These are phyloP conservation scores for Penicillium expansum DNA, from an alignment of 2,329 filamentous ascomycete genomes.

Conservation along the genomic window DNA sequence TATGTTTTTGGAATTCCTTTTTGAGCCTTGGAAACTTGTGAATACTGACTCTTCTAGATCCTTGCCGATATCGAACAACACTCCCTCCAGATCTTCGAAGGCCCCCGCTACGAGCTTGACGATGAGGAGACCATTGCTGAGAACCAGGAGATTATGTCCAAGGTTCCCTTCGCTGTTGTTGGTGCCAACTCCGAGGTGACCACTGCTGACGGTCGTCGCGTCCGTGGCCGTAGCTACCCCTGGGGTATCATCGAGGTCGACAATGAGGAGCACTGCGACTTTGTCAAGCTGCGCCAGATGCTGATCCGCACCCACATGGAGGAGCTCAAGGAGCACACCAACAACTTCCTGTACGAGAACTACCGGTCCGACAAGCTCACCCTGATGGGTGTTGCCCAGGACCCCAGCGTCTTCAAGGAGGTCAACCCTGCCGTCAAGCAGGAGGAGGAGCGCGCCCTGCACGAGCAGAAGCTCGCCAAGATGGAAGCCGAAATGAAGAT, in stretches of 20 bases:
- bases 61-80: constrained; percentile 95
- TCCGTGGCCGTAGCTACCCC: constrained; percentile 92
- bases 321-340: constrained; percentile 99
- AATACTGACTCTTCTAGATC: constrained; percentile 61
- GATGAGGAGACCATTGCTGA: constrained; percentile 99
- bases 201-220: constrained; percentile 87
- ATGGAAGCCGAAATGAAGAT: constrained; percentile 99
- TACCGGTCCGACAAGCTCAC: constrained; percentile 99
- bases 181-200: constrained; percentile 94
- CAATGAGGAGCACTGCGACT: constrained; percentile 99
- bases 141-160: constrained; percentile 99
- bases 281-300: constrained; percentile 99
- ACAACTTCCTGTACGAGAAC: constrained; percentile 98
- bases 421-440: constrained; percentile 99
- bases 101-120: constrained; percentile 95
- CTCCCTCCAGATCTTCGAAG: constrained; percentile 98
- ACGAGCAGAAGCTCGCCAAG: constrained; percentile 99
- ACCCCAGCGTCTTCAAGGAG: constrained; percentile 99
- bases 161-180: constrained; percentile 97
- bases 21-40: background rate
- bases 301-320: constrained; percentile 99
- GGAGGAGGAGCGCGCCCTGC: constrained; percentile 94
- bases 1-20: constrained; percentile 50
- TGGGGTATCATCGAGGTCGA: constrained; percentile 99
- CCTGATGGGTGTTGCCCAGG: constrained; percentile 96